Percentiles rank a stretch among this genome's conserved stretches.
These are phyloP conservation scores for Grosmannia serpens DNA, from an alignment of 2,329 filamentous ascomycete genomes.

Conservation along the genomic window DNA sequence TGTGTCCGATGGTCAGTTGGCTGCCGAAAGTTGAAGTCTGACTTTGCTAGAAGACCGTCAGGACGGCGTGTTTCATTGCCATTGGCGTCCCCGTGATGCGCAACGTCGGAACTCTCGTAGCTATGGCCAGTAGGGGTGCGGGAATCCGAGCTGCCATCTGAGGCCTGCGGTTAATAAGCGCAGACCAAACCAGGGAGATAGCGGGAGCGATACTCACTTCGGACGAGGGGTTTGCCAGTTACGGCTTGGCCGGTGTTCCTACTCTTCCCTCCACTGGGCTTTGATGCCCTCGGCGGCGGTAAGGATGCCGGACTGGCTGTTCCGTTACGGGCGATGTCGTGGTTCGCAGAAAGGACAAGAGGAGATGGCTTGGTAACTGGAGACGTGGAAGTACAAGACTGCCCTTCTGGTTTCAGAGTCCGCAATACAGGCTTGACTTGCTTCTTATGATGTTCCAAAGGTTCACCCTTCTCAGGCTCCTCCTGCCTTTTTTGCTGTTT, in stretches of 20 bases:
- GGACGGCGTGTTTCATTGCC: neutral
- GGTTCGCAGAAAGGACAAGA: neutral
- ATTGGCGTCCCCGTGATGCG: neutral
- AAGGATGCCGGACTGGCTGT: neutral
- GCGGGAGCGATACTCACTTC: neutral
- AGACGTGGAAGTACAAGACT: neutral
- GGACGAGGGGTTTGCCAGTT: neutral
- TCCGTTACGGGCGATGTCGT: neutral
- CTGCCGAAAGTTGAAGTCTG: neutral
- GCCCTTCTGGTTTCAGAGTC: neutral
- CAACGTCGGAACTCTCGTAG: neutral
- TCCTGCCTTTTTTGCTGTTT: neutral
- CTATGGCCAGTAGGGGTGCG: neutral
- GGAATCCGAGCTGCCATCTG: neutral
- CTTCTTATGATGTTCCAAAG: neutral
- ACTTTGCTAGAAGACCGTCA: neutral
- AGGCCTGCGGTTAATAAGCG: neutral
- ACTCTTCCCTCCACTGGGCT: neutral
- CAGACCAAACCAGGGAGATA: neutral
- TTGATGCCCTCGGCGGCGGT: neutral
- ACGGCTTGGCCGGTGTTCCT: neutral
- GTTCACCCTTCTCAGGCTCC: neutral
- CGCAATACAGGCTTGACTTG: neutral
- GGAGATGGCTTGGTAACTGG: neutral
- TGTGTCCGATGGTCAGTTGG: slow-evolving; percentile 36